A percentile compares a stretch with the other conserved stretches of the same genome.
phyloP scores from a whole-genome alignment of 2,329 filamentous ascomycete genomes.

The Hypoxylon sp. region DNA sequence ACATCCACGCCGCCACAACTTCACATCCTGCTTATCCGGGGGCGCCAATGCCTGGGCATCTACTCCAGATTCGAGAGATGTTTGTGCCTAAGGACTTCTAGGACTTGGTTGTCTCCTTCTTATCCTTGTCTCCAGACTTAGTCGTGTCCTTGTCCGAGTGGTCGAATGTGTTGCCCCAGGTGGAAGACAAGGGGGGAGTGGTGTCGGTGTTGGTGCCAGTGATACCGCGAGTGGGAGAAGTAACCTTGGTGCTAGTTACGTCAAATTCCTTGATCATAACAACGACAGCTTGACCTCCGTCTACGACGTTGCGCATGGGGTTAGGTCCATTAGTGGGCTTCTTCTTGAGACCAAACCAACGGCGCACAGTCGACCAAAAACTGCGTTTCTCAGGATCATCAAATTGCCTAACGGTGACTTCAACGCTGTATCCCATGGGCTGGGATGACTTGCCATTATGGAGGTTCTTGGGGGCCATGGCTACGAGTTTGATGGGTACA shows the following conservation, averaged over 20 bases:
- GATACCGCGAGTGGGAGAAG: neutral
- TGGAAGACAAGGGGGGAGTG: neutral
- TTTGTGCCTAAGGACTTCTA: neutral
- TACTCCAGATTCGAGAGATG: neutral
- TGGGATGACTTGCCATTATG: neutral
- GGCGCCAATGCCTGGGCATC: neutral
- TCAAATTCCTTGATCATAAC: neutral
- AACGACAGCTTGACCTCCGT: neutral
- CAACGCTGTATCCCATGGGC: neutral
- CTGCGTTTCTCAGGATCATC: neutral
- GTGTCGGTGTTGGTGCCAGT: neutral
- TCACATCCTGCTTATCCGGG: neutral
- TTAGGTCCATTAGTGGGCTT: neutral
- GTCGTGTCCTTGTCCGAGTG: neutral
- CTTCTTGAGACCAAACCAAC: neutral
- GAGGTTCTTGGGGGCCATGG: slow-evolving; percentile 11
- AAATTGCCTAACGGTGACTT: neutral
- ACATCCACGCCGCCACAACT: no score
- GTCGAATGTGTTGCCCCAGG: neutral
- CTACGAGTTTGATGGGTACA: neutral
- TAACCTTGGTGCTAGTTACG: neutral
- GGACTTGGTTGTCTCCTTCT: neutral
- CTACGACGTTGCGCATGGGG: neutral
- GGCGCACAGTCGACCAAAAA: neutral
- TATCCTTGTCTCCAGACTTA: neutral